A percentile compares a stretch with the other conserved stretches of the same genome.
phyloP scores from a whole-genome alignment of 257 asterid species.

The Penstemon davidsonii region DNA sequence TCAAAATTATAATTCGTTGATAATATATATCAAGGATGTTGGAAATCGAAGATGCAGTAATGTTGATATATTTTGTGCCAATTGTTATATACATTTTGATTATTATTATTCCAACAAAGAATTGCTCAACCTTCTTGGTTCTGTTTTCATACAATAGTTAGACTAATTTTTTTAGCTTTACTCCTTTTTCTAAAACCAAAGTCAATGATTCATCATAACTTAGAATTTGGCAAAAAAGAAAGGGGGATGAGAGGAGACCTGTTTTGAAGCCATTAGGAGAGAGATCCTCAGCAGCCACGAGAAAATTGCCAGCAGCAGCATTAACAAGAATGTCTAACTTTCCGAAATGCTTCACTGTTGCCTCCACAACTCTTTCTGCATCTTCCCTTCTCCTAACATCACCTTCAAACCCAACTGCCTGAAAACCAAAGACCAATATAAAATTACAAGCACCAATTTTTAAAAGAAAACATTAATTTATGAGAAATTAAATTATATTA shows the following conservation, averaged over 20 bases:
- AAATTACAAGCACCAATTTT: neutral
- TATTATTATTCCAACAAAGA: too few relatives aligned
- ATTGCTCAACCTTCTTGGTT: too few relatives aligned
- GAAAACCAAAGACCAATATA: conserved; percentile 6
- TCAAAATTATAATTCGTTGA: too few relatives aligned
- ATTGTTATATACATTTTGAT: too few relatives aligned
- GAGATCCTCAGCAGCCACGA: conserved; percentile 79
- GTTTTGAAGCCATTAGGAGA: conserved; percentile 89
- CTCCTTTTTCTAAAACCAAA: neutral
- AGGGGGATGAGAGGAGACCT: conserved; percentile 37
- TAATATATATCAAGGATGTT: too few relatives aligned
- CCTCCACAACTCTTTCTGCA: conserved; percentile 68
- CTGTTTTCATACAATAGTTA: too few relatives aligned
- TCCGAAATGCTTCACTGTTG: conserved; percentile 73
- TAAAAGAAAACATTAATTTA: neutral
- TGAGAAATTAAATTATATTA: conserved; percentile 12
- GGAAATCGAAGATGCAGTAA: too few relatives aligned
- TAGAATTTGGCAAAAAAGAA: neutral
- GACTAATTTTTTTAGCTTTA: too few relatives aligned
- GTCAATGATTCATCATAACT: neutral
- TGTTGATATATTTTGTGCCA: too few relatives aligned
- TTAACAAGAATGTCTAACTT: conserved; percentile 90
- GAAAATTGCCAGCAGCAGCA: conserved; percentile 94
- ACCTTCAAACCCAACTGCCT: conserved; percentile 87
- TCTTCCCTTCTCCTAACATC: conserved; percentile 83